Evolutionary conservation across 768 basidiomycete species (phyloP).

Genomic region (Rhodotorula taiwanensis): DNA sequence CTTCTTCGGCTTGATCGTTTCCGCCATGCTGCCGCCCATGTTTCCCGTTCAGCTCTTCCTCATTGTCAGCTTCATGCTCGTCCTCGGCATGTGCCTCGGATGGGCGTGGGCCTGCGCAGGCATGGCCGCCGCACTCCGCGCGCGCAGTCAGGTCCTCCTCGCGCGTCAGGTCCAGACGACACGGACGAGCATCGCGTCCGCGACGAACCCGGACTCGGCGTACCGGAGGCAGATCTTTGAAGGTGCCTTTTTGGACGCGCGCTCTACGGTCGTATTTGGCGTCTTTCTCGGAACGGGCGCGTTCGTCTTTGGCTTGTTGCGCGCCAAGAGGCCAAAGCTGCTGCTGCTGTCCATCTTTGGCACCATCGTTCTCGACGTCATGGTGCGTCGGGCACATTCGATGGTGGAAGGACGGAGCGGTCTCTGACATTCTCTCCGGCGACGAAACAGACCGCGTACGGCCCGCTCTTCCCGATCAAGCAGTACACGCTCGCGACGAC

Average conservation of each 20-base stretch:
- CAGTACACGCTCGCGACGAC: conserved; percentile 26
- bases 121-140: conserved; percentile 52
- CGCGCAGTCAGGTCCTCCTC: conserved; percentile 41
- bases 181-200: conserved; percentile 35
- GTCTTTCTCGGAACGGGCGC: conserved; percentile 51
- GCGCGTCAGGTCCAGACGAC: conserved; percentile 33
- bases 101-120: conserved; percentile 56
- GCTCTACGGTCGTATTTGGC: conserved; percentile 51
- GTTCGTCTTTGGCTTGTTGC: conserved; percentile 50
- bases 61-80: conserved; percentile 9
- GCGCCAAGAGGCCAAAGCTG: conserved; percentile 52
- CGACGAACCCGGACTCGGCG: conserved; percentile 42
- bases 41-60: conserved; percentile 24
- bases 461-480: conserved; percentile 47
- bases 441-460: conserved; percentile 32
- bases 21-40: conserved; percentile 28
- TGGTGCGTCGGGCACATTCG: too few relatives aligned
- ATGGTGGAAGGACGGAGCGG: too few relatives aligned
- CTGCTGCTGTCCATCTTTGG: conserved; percentile 45
- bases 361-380: conserved; percentile 38
- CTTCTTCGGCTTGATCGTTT: conserved; percentile 22
- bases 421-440: too few relatives aligned
- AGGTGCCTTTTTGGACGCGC: conserved; percentile 53
- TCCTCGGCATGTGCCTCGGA: conserved; percentile 43
- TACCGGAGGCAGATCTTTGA: conserved; percentile 46